phyloP scores from a whole-genome alignment of 2,329 filamentous ascomycete genomes.

The Trichoderma citrinoviride region DNA sequence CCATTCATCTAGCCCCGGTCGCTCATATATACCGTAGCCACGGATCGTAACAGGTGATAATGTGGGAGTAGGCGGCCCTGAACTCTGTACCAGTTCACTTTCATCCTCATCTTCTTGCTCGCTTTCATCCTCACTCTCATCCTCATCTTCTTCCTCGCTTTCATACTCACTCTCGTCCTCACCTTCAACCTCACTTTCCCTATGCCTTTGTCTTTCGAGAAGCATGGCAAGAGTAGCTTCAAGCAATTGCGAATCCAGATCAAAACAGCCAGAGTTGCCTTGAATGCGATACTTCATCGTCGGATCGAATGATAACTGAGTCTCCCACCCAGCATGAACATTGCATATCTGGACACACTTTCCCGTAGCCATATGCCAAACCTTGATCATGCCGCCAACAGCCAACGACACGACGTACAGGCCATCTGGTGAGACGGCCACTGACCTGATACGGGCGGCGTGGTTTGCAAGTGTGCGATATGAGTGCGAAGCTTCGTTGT shows the following conservation, averaged over 20 bases:
- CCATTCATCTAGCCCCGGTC: neutral
- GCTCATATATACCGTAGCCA: slow-evolving; percentile 1
- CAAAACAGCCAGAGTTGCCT: slow-evolving; percentile 1
- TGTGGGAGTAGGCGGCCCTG: neutral
- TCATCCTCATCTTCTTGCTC: neutral
- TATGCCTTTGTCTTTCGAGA: no score
- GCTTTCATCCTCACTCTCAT: neutral
- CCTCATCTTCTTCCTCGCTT: neutral
- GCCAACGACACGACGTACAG: neutral
- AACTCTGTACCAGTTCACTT: no score
- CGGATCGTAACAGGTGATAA: neutral
- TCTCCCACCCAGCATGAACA: neutral
- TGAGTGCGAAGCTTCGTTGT: neutral
- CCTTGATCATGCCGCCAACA: neutral
- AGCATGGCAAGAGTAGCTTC: no score
- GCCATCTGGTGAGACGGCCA: slow-evolving; percentile 4
- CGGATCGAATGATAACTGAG: slow-evolving; percentile 2
- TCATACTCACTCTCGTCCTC: no score
- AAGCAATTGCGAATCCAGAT: neutral
- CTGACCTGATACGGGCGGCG: accelerated
- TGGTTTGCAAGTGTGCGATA: neutral
- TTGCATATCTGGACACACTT: neutral
- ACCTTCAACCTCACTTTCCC: neutral
- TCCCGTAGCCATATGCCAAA: slow-evolving; percentile 17
- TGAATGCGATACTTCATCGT: neutral